Percentiles rank a stretch among this genome's conserved stretches.
Conservation (phyloP, 73 alveolate species). For the Paramecium pentaurelia region DNA sequence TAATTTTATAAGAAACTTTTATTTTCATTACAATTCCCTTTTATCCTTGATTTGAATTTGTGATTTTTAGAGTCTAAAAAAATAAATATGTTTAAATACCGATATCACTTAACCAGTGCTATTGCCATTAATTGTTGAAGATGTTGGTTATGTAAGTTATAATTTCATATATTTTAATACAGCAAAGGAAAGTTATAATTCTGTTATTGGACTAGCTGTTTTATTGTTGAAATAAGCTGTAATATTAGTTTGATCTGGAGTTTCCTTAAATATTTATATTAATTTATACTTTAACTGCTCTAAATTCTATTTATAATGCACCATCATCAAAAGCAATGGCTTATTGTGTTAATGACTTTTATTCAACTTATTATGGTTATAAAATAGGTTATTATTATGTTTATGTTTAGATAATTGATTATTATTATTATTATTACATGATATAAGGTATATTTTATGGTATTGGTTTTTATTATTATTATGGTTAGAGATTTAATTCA, state of each 20-base stretch:
- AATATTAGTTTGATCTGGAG: not conserved
- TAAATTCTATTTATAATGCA: slow-evolving; percentile 38
- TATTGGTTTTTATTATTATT: not conserved
- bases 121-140: slow-evolving; percentile 11
- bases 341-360: not conserved
- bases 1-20: slow-evolving; percentile 32
- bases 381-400: not conserved
- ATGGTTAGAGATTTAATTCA: not conserved
- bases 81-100: not conserved
- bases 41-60: slow-evolving; percentile 48
- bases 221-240: slow-evolving; percentile 43
- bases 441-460: not conserved
- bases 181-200: slow-evolving; percentile 38
- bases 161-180: slow-evolving; percentile 54
- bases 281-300: slow-evolving; percentile 24
- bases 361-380: not conserved
- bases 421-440: not conserved
- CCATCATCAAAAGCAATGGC: slow-evolving; percentile 57
- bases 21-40: slow-evolving; percentile 57
- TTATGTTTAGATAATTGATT: not conserved
- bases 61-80: slow-evolving; percentile 26
- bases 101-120: not conserved
- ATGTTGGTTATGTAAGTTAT: not conserved
- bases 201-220: slow-evolving; percentile 40
- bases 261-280: not conserved